A percentile compares a stretch with the other conserved stretches of the same genome.
Evolutionary conservation across 345 rosid genomes (phyloP).

Genomic region (Hevea brasiliensis): DNA sequence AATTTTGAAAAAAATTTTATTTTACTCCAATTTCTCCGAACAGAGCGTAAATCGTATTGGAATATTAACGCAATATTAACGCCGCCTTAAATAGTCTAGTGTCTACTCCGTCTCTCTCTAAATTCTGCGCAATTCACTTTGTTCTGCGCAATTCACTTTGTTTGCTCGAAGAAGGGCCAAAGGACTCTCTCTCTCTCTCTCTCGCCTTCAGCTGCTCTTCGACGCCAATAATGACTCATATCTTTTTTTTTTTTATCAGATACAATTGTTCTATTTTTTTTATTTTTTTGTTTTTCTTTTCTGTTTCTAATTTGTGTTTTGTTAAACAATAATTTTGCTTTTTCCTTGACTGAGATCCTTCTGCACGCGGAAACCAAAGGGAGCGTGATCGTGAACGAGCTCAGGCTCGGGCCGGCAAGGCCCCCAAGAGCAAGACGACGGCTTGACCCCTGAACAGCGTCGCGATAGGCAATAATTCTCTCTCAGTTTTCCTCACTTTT

Average conservation of each 20-base stretch:
- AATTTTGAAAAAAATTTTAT: no score
- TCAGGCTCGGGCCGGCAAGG: conserved; percentile 50
- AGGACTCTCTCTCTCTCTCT: not conserved
- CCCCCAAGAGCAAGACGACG: conserved; percentile 50
- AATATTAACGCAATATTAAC: no score
- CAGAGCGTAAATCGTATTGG: no score
- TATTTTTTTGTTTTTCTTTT: not conserved
- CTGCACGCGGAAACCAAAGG: conserved; percentile 72
- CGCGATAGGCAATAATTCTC: conserved; percentile 56
- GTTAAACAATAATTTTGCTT: not conserved
- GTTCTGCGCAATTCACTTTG: not conserved
- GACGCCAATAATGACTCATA: conserved; percentile 56
- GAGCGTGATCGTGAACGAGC: conserved; percentile 84
- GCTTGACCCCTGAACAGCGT: conserved; percentile 83
- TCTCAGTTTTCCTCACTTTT: not conserved
- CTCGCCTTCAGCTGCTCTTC: not conserved
- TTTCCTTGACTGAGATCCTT: conserved; percentile 35
- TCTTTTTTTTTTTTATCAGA: conserved; percentile 43
- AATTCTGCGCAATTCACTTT: not conserved
- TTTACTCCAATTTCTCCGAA: no score
- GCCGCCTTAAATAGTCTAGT: not conserved
- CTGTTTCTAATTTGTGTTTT: not conserved
- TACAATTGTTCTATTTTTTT: not conserved
- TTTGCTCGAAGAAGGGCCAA: not conserved
- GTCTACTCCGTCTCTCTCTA: not conserved